A percentile compares a stretch with the other conserved stretches of the same genome.
These are phyloP conservation scores for Trypanosomatidae sp. DNA, from an alignment of 208 protist genomes.

Conservation along the genomic window DNA sequence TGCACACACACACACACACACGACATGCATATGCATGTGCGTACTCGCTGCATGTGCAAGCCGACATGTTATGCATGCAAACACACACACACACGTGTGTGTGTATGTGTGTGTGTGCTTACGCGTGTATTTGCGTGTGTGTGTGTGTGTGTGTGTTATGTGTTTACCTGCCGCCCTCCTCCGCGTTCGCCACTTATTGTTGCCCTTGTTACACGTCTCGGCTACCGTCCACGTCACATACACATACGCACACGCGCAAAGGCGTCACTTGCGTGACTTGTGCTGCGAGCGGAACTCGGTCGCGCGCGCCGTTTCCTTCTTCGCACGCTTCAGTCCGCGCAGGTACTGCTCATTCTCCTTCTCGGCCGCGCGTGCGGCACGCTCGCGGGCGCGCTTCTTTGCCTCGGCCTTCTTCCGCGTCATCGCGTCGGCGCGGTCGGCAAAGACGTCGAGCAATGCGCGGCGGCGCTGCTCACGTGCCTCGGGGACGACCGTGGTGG, in stretches of 20 bases:
- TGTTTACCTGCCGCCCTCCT: too few species aligned
- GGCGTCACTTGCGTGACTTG: conserved; percentile 55
- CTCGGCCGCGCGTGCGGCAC: conserved; percentile 22
- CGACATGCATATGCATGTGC: too few species aligned
- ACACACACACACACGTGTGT: too few species aligned
- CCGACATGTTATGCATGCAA: too few species aligned
- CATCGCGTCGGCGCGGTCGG: conserved; percentile 61
- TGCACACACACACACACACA: too few species aligned
- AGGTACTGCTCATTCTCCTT: conserved; percentile 71
- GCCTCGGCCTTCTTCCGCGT: conserved; percentile 50
- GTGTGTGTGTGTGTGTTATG: too few species aligned
- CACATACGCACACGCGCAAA: neutral
- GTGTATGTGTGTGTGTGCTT: too few species aligned
- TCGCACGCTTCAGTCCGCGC: conserved; percentile 78
- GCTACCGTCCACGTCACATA: too few species aligned
- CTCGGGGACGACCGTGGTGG: conserved; percentile 64
- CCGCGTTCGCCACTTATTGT: too few species aligned
- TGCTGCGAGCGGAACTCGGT: conserved; percentile 83
- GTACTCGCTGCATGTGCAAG: too few species aligned
- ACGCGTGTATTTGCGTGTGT: too few species aligned
- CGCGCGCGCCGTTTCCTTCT: conserved; percentile 85
- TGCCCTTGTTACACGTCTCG: too few species aligned
- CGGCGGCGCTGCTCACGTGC: conserved; percentile 65
- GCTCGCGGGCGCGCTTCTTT: conserved; percentile 55
- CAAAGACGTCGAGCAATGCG: conserved; percentile 63